Percentiles rank a stretch among this genome's conserved stretches.
These are phyloP conservation scores for Blastosporella zonata DNA, from an alignment of 1,284 basidiomycete genomes.

Conservation along the genomic window DNA sequence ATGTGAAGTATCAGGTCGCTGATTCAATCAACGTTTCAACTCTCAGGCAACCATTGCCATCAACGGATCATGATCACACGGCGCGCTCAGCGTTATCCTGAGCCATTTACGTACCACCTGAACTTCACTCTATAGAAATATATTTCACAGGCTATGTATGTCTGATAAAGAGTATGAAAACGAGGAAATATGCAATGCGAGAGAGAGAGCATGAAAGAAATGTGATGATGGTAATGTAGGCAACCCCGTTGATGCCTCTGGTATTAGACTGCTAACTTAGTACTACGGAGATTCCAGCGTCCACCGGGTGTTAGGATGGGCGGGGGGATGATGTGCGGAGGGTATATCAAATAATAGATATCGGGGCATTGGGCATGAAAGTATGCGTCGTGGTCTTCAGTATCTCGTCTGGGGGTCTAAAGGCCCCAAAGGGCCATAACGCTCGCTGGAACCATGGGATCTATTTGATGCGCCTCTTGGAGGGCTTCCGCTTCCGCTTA, in stretches of 20 bases:
- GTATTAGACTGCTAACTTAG: slow-evolving; percentile 29
- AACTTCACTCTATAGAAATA: slow-evolving; percentile 15
- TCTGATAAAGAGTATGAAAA: slow-evolving; percentile 13
- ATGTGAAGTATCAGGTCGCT: background rate
- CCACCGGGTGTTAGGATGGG: slow-evolving; percentile 26
- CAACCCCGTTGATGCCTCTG: slow-evolving; percentile 13
- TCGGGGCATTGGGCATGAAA: slow-evolving; percentile 19
- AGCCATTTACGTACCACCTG: too few species aligned
- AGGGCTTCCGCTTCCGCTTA: slow-evolving; percentile 23
- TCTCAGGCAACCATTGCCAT: too few species aligned
- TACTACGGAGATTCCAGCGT: slow-evolving; percentile 30
- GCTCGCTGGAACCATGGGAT: slow-evolving; percentile 39
- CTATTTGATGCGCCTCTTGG: slow-evolving; percentile 30
- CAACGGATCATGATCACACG: too few species aligned
- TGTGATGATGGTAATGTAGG: slow-evolving; percentile 17
- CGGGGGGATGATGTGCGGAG: slow-evolving; percentile 27
- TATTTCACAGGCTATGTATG: slow-evolving; percentile 17
- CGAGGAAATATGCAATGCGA: slow-evolving; percentile 19
- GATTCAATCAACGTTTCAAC: slow-evolving; percentile 5
- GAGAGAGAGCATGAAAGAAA: slow-evolving; percentile 13
- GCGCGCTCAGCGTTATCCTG: too few species aligned
- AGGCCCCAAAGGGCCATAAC: slow-evolving; percentile 77
- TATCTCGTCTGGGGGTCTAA: slow-evolving; percentile 60
- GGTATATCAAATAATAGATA: slow-evolving; percentile 38
- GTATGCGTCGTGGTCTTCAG: slow-evolving; percentile 26